Evolutionary conservation across 1,139 yeast species (phyloP).

Genomic region (Candida sojae): DNA sequence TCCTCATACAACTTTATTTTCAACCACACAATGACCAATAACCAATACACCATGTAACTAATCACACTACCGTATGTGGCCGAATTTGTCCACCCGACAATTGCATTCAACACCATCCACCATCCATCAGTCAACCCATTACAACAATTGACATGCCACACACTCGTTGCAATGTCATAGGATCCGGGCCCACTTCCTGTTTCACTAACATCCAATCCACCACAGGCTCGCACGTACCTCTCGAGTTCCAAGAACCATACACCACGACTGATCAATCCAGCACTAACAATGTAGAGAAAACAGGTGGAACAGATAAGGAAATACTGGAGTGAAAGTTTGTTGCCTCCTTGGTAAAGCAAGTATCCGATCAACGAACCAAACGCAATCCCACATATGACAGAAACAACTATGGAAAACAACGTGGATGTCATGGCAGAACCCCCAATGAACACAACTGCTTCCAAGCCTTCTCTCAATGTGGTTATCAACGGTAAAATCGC

Average conservation of each 20-base stretch:
- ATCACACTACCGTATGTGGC: conserved; percentile 93
- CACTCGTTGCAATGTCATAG: conserved; percentile 73
- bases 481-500: conserved; percentile 46
- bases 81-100: conserved; percentile 93
- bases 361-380: conserved; percentile 39
- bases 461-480: conserved; percentile 49
- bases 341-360: conserved; percentile 43
- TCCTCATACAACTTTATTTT: conserved; percentile 59
- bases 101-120: conserved; percentile 91
- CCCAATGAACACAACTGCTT: conserved; percentile 50
- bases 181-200: conserved; percentile 94
- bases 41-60: conserved; percentile 79
- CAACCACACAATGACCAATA: conserved; percentile 55
- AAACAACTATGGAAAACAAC: conserved; percentile 40
- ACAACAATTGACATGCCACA: conserved; percentile 98
- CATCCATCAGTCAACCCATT: conserved; percentile 89
- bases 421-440: conserved; percentile 48
- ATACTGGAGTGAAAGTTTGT: conserved; percentile 41
- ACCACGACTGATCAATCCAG: conserved; percentile 58
- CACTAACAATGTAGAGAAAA: conserved; percentile 44
- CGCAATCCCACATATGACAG: conserved; percentile 36
- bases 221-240: conserved; percentile 60
- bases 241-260: conserved; percentile 88
- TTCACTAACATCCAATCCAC: conserved; percentile 88
- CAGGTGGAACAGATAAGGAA: conserved; percentile 44